phyloP scores from a whole-genome alignment of 2,329 filamentous ascomycete genomes.

The Exophiala oligosperma region DNA sequence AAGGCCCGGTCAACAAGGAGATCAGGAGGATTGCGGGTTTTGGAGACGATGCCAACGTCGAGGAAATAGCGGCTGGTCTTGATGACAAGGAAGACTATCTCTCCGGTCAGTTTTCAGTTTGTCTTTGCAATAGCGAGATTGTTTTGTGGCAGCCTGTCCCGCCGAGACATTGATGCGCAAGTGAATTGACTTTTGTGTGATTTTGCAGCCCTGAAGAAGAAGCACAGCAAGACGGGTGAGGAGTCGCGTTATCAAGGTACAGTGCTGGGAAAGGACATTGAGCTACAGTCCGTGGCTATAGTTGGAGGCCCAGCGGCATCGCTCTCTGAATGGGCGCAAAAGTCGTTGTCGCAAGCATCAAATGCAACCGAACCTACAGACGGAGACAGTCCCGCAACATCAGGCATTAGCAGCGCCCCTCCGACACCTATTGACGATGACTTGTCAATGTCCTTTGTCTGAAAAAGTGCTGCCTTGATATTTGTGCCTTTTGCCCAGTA shows the following conservation, averaged over 20 bases:
- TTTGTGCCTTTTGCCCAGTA: background rate
- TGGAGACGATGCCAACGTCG: constrained; percentile 54
- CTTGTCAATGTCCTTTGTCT: background rate
- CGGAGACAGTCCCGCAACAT: constrained; percentile 23
- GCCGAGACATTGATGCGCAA: constrained; percentile 2
- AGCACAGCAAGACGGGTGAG: constrained; percentile 85
- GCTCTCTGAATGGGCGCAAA: constrained; percentile 62
- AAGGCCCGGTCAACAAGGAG: constrained; percentile 71
- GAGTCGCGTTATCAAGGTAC: constrained; percentile 85
- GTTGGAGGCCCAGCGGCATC: constrained; percentile 73
- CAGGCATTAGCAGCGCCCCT: constrained; percentile 26
- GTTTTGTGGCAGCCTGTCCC: background rate
- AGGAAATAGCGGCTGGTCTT: constrained; percentile 45
- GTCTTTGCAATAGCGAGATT: no score
- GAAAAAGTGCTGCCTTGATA: no score
- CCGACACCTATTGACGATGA: constrained; percentile 16
- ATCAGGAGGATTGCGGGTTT: constrained; percentile 78
- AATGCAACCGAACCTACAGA: constrained; percentile 2
- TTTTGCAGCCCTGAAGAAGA: constrained; percentile 74
- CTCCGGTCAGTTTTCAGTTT: constrained; percentile 52
- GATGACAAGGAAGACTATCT: constrained; percentile 68
- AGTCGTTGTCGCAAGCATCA: constrained; percentile 5
- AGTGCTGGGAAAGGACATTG: constrained; percentile 71
- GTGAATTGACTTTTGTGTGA: constrained; percentile 6
- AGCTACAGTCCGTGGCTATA: constrained; percentile 70